Evolutionary conservation across 305 asterid species (phyloP).

Genomic region (Rubia tinctorum): DNA sequence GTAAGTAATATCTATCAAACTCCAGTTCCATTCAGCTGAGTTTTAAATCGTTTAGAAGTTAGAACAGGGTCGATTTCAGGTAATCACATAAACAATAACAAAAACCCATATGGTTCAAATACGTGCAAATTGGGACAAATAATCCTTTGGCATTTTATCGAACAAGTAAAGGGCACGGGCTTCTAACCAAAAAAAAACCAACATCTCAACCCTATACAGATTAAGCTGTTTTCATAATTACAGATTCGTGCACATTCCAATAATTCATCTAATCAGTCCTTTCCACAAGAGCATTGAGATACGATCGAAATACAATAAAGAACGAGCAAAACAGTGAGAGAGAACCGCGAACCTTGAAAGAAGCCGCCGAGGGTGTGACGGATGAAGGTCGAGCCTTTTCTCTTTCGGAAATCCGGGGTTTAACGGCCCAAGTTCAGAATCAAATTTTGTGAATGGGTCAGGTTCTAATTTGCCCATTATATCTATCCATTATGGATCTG

Average conservation of each 20-base stretch:
- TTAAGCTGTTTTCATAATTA: neutral
- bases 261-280: neutral
- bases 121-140: neutral
- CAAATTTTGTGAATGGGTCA: neutral
- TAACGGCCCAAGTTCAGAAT: conserved; percentile 2
- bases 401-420: conserved; percentile 13
- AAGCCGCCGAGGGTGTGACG: neutral
- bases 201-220: neutral
- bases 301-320: neutral
- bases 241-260: neutral
- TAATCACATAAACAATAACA: no score
- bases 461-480: neutral
- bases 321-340: neutral
- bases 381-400: conserved; percentile 3
- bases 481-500: neutral
- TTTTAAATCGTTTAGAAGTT: neutral
- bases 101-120: neutral
- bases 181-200: neutral
- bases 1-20: no score
- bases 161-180: neutral
- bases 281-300: neutral
- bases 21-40: neutral
- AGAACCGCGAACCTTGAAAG: neutral
- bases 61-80: neutral
- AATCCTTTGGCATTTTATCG: conserved; percentile 4